Evolutionary conservation across 495 filamentous ascomycete species (phyloP).

Genomic region (Chaetomium fimeti): DNA sequence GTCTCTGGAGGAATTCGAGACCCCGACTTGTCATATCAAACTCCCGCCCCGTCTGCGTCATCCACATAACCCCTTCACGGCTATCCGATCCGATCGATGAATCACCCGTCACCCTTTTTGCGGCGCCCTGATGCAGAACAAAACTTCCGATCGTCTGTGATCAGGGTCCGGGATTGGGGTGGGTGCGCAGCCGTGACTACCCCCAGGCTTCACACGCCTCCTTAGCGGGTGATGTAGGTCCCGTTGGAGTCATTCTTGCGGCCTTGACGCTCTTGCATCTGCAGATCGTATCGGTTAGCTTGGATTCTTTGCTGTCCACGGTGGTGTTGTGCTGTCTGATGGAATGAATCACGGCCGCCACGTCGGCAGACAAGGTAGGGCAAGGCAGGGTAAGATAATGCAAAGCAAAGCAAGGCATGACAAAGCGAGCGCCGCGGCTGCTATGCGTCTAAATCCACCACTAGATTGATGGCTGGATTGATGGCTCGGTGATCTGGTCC

Average conservation of each 20-base stretch:
- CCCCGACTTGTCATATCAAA: background rate
- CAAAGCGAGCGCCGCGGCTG: background rate
- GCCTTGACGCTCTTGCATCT: conserved; percentile 48
- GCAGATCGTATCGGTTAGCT: conserved; percentile 11
- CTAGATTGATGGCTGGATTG: background rate
- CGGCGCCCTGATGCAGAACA: background rate
- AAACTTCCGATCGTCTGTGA: background rate
- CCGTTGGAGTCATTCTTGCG: conserved; percentile 44
- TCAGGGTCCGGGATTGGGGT: background rate
- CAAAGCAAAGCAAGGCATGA: background rate
- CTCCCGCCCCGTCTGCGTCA: background rate
- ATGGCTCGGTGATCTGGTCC: conserved; percentile 1
- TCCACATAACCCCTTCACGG: background rate
- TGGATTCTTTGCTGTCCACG: background rate
- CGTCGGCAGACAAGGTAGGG: background rate
- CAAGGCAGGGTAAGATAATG: no score
- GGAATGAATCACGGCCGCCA: background rate
- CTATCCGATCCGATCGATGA: background rate
- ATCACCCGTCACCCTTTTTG: background rate
- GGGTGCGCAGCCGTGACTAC: background rate
- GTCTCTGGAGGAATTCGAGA: no score
- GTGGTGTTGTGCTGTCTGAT: no score
- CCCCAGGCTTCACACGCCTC: background rate
- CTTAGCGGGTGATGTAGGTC: conserved; percentile 3
- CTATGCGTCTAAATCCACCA: background rate